phyloP scores from a whole-genome alignment of 257 asterid species.

The Pogostemon cablin region DNA sequence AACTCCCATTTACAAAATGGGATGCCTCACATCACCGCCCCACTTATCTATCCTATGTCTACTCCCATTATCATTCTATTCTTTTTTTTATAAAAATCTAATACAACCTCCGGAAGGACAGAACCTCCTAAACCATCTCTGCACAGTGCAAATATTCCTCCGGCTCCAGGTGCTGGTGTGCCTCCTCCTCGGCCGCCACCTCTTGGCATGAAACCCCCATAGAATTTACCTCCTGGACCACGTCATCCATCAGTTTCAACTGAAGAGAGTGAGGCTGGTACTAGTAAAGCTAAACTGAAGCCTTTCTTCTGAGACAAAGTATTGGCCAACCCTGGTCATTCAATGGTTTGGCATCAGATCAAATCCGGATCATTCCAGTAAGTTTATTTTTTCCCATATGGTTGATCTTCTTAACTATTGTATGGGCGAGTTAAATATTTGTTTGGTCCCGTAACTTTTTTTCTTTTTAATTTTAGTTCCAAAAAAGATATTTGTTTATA shows the following conservation, averaged over 20 bases:
- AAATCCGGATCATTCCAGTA: constrained; percentile 95
- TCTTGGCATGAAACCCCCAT: constrained; percentile 54
- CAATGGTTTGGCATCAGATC: constrained; percentile 99
- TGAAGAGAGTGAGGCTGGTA: constrained; percentile 51
- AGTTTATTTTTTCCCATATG: constrained; percentile 37
- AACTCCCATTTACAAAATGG: too few relatives aligned
- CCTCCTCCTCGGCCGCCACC: constrained; percentile 71
- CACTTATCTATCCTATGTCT: too few relatives aligned
- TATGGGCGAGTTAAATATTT: too few relatives aligned
- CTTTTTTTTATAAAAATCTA: too few relatives aligned
- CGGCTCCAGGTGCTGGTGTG: constrained; percentile 39
- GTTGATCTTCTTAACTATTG: constrained; percentile 20
- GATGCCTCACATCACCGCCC: too few relatives aligned
- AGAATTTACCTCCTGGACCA: constrained; percentile 48
- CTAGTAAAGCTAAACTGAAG: constrained; percentile 77
- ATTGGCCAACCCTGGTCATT: constrained; percentile 78
- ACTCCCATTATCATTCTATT: too few relatives aligned
- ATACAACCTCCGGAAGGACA: constrained; percentile 71
- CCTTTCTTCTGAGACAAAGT: constrained; percentile 99
- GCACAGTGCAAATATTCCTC: neutral
- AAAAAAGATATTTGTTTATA: too few relatives aligned
- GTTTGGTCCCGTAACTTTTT: too few relatives aligned
- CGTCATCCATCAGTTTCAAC: constrained; percentile 38
- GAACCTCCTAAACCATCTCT: constrained; percentile 37
- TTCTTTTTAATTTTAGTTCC: too few relatives aligned